Percentiles rank a stretch among this genome's conserved stretches.
Evolutionary conservation across 768 basidiomycete genomes (phyloP).

Genomic region (Bullera alba): DNA sequence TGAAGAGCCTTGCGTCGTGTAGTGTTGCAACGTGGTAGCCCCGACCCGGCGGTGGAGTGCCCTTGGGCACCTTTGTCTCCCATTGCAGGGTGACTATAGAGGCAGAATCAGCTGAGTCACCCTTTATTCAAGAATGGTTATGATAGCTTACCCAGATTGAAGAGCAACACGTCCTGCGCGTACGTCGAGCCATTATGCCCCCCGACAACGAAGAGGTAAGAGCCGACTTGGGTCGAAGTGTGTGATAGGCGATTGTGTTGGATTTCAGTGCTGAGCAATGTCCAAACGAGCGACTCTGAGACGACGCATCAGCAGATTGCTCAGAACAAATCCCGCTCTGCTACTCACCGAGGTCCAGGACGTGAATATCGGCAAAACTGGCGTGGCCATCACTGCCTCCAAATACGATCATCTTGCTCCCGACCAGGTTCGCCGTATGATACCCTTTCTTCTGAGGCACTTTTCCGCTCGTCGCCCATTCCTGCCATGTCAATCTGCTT

Average conservation of each 20-base stretch:
- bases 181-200: conserved; percentile 80
- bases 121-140: background rate
- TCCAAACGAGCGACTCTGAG: conserved; percentile 45
- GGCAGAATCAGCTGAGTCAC: background rate
- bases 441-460: conserved; percentile 56
- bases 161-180: conserved; percentile 62
- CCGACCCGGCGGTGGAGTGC: conserved; percentile 63
- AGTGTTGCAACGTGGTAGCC: conserved; percentile 80
- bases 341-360: conserved; percentile 69
- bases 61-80: conserved; percentile 63
- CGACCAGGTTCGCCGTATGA: conserved; percentile 81
- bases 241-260: conserved; percentile 65
- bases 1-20: conserved; percentile 74
- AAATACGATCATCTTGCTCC: conserved; percentile 75
- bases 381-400: conserved; percentile 88
- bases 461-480: conserved; percentile 55
- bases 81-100: conserved; percentile 73
- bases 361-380: conserved; percentile 82
- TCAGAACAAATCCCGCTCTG: background rate
- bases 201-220: conserved; percentile 80
- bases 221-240: conserved; percentile 81
- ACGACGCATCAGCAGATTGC: background rate
- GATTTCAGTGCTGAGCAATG: conserved; percentile 42
- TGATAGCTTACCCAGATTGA: conserved; percentile 66
- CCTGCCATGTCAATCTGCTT: conserved; percentile 55